Conservation (phyloP, 163 green algal species). For the Chloromonas sp. region DNA sequence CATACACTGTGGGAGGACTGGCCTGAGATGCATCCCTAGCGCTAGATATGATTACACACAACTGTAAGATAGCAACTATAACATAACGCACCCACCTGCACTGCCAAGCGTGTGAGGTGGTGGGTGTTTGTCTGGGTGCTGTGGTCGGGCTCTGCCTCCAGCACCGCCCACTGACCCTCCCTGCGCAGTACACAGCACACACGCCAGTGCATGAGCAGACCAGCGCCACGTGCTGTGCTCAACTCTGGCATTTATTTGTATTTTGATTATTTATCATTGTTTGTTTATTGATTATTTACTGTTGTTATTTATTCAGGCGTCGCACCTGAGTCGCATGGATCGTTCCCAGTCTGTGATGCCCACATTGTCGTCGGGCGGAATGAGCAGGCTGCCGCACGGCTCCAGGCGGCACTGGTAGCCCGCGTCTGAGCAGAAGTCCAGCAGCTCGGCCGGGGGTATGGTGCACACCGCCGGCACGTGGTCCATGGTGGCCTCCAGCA, state of each 20-base stretch:
- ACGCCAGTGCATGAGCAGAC: not conserved
- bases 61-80: too few relatives aligned
- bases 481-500: conserved; percentile 76
- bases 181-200: conserved; percentile 14
- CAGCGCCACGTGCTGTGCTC: not conserved
- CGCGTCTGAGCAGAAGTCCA: conserved; percentile 68
- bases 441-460: conserved; percentile 65
- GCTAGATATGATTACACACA: too few relatives aligned
- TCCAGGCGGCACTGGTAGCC: conserved; percentile 63
- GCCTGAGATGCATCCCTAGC: too few relatives aligned
- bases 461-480: conserved; percentile 65
- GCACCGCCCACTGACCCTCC: conserved; percentile 41
- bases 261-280: too few relatives aligned
- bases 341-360: conserved; percentile 83
- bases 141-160: conserved; percentile 35
- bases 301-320: too few relatives aligned
- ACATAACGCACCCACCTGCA: too few relatives aligned
- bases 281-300: too few relatives aligned
- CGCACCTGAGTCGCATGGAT: conserved; percentile 54
- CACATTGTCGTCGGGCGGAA: conserved; percentile 79
- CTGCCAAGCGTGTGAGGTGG: too few relatives aligned
- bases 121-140: not conserved
- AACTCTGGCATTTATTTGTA: too few relatives aligned
- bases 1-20: too few relatives aligned
- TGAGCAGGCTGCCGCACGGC: conserved; percentile 60